Conservation (phyloP, 2,329 filamentous ascomycete species). For the Knufia petricola region DNA sequence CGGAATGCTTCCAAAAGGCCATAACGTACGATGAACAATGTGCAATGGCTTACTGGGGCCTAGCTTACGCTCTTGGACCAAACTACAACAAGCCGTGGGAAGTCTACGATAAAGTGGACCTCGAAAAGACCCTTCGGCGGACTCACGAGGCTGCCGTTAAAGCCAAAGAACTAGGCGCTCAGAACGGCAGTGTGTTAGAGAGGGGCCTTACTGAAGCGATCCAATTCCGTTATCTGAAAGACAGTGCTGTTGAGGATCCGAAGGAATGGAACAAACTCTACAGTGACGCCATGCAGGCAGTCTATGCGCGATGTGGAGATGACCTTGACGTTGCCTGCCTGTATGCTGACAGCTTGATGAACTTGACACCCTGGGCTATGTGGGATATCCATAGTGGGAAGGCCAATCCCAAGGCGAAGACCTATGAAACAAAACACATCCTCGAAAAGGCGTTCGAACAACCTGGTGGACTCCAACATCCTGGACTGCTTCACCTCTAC, state of each 20-base stretch:
- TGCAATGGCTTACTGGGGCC: slow-evolving; percentile 34
- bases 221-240: slow-evolving; percentile 49
- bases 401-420: slow-evolving; percentile 46
- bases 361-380: slow-evolving; percentile 54
- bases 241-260: slow-evolving; percentile 41
- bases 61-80: slow-evolving; percentile 58
- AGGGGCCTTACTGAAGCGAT: slow-evolving; percentile 55
- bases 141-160: slow-evolving; percentile 22
- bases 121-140: slow-evolving; percentile 28
- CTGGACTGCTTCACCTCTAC: slow-evolving; percentile 64
- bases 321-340: slow-evolving; percentile 56
- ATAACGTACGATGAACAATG: slow-evolving; percentile 28
- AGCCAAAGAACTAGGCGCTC: slow-evolving; percentile 34
- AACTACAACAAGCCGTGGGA: slow-evolving; percentile 77
- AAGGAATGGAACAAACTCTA: slow-evolving; percentile 50
- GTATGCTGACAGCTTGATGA: slow-evolving; percentile 58
- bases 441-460: slow-evolving; percentile 50
- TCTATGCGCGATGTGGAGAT: slow-evolving; percentile 43
- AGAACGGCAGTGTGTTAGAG: slow-evolving; percentile 42
- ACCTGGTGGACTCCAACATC: slow-evolving; percentile 46
- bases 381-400: slow-evolving; percentile 53
- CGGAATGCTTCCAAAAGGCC: slow-evolving; percentile 30
- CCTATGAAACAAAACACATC: slow-evolving; percentile 48
- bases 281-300: slow-evolving; percentile 50
- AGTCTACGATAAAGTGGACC: slow-evolving; percentile 55